Base-by-base conservation (phyloP, 2,329 filamentous ascomycete genomes). In the Cladosporium sp. region DNA sequence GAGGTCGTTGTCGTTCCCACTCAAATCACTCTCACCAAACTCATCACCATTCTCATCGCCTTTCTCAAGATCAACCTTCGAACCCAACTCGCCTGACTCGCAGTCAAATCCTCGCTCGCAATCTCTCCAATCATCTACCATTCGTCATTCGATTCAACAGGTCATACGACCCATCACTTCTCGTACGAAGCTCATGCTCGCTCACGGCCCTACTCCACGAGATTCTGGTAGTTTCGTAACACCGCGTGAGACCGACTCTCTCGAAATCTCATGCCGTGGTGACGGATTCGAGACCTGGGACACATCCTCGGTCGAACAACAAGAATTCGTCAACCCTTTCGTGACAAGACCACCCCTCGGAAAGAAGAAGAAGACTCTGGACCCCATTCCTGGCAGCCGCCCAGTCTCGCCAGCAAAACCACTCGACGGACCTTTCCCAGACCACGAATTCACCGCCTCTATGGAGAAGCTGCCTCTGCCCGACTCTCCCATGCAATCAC, bases 231-330 rank as follows among this genome's bases (percentile, higher is more conserved):
- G 60, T 43, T 41, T 70, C 27, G 68, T 68, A 22, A 52, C 54
- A 37, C 47, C 45, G 44, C 50, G 49, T 47, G 68, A 50, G 55
- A 54, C 36, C 57, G 61, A 27, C 30, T 44, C 38, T 64, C 69
- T 69, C 18, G 66, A 69, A 37, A 66, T 62, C n/a, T 54, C 64
- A 15, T 65, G 70, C 20, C 70, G 69, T 27, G 64, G 68, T 2
- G 83, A 86, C 54, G 80, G 80, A 1, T 89, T 89, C 60, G 86
- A 89, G 59, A 83, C 79, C 2, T 89, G 86, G 86, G 85, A 89
- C 61, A 88, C 84, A 0, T 86, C 84, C 0, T 74, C 76, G 0
- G 82, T 88, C 2, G 84, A 79, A 2, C 22, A n/a, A n/a, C 79
- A 84, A 56, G 79, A 77, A 57, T 77, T 81, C 22, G 79, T 84